phyloP scores from a whole-genome alignment of 495 filamentous ascomycete species.

The Hypoxylon lenormandii region DNA sequence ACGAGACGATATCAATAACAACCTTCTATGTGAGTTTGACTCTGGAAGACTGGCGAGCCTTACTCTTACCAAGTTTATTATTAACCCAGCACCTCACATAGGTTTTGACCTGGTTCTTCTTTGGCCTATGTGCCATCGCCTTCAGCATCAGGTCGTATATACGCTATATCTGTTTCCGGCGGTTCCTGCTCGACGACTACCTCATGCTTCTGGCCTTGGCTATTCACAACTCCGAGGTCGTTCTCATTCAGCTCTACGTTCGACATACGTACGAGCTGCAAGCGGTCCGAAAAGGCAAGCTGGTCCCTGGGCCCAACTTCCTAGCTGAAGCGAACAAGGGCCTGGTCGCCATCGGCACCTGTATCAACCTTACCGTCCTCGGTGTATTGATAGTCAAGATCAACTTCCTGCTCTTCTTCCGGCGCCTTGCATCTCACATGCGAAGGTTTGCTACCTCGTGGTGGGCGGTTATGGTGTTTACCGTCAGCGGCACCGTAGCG shows the following conservation, averaged over 20 bases:
- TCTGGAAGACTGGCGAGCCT: neutral
- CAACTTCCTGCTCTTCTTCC: slow-evolving; percentile 38
- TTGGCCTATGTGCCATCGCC: slow-evolving; percentile 23
- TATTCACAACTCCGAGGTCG: slow-evolving; percentile 1
- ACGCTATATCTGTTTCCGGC: slow-evolving; percentile 33
- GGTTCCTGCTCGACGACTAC: slow-evolving; percentile 32
- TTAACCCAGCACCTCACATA: slow-evolving; percentile 7
- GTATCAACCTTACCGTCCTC: slow-evolving; percentile 5
- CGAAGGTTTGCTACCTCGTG: slow-evolving; percentile 15
- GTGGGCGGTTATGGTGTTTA: slow-evolving; percentile 25
- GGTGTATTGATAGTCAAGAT: slow-evolving; percentile 28
- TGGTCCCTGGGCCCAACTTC: slow-evolving; percentile 11
- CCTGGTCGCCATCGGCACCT: slow-evolving; percentile 6
- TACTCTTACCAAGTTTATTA: neutral
- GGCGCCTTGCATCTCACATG: slow-evolving; percentile 7
- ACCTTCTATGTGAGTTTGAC: neutral
- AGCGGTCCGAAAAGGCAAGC: slow-evolving; percentile 21
- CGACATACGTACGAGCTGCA: slow-evolving; percentile 18
- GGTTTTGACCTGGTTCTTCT: slow-evolving; percentile 26
- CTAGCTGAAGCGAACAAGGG: slow-evolving; percentile 14
- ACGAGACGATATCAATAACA: slow-evolving; percentile 4
- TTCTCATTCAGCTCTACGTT: slow-evolving; percentile 24
- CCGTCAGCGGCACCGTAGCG: slow-evolving; percentile 3
- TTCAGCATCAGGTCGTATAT: slow-evolving; percentile 28
- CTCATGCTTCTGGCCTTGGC: slow-evolving; percentile 30